Percentiles rank a stretch among this genome's conserved stretches.
Conservation (phyloP, 140 eudicot species). For the Stevia rebaudiana region DNA sequence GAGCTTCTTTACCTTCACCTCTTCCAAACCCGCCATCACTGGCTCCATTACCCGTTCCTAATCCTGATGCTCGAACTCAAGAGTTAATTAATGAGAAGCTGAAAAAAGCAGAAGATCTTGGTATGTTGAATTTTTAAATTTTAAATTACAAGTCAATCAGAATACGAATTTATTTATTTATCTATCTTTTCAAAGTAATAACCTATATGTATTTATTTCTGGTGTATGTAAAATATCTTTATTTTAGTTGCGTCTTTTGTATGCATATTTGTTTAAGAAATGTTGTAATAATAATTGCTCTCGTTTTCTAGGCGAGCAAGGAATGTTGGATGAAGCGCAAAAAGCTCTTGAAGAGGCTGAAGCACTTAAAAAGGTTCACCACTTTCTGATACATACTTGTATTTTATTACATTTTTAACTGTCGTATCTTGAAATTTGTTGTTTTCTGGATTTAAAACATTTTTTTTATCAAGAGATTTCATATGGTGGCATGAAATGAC, state of each 20-base stretch:
- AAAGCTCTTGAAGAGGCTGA: slow-evolving; percentile 97
- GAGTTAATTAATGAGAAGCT: slow-evolving; percentile 94
- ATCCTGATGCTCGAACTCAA: slow-evolving; percentile 89
- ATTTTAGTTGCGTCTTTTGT: background rate
- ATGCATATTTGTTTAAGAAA: background rate
- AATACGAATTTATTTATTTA: background rate
- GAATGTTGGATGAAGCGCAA: slow-evolving; percentile 95
- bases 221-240: background rate
- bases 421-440: background rate
- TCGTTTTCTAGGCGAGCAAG: slow-evolving; percentile 75
- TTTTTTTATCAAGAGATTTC: slow-evolving; percentile 9
- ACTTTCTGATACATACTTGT: background rate
- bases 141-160: background rate
- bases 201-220: background rate
- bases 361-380: slow-evolving; percentile 87
- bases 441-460: slow-evolving; percentile 3
- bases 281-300: background rate
- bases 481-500: slow-evolving; percentile 23
- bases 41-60: slow-evolving; percentile 67
- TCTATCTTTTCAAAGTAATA: background rate
- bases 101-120: slow-evolving; percentile 95
- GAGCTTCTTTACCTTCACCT: slow-evolving; percentile 94
- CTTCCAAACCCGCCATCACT: slow-evolving; percentile 66
- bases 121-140: slow-evolving; percentile 30
- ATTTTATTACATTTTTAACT: background rate